Percentiles rank a stretch among this genome's conserved stretches.
These are phyloP conservation scores for Xylariaceae sp. DNA, from an alignment of 2,329 filamentous ascomycete species.

Conservation along the genomic window DNA sequence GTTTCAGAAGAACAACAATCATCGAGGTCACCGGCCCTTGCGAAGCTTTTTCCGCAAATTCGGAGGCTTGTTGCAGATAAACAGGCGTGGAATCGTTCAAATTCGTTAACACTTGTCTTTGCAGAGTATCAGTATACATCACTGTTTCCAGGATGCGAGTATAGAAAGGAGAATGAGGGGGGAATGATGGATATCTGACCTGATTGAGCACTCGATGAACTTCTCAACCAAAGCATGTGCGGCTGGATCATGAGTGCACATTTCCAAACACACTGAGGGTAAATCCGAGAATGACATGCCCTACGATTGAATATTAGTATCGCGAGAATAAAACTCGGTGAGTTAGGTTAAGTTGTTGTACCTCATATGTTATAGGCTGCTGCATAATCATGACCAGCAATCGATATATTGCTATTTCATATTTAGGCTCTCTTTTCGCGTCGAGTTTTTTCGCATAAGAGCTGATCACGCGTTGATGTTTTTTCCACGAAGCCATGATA, in stretches of 20 bases:
- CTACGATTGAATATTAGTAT: constrained; percentile 12
- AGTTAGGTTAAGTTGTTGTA: constrained; percentile 19
- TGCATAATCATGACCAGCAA: constrained; percentile 28
- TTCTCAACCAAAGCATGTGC: constrained; percentile 21
- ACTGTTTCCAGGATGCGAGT: neutral
- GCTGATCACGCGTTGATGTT: constrained; percentile 20
- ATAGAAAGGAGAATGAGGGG: constrained; percentile 7
- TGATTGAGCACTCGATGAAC: constrained; percentile 26
- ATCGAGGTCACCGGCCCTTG: constrained; percentile 6
- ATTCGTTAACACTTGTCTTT: constrained; percentile 26
- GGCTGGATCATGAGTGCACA: constrained; percentile 13
- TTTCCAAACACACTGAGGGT: constrained; percentile 21
- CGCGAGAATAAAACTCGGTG: neutral
- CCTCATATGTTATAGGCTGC: constrained; percentile 32
- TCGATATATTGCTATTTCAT: constrained; percentile 22
- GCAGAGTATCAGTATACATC: constrained; percentile 9
- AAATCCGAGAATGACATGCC: constrained; percentile 30
- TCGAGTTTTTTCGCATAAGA: constrained; percentile 16
- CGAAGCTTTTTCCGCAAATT: constrained; percentile 19
- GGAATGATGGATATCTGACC: constrained; percentile 17
- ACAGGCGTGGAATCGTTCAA: constrained; percentile 20
- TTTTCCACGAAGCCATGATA: constrained; percentile 32
- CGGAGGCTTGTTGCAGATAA: constrained; percentile 24
- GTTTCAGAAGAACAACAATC: constrained; percentile 26
- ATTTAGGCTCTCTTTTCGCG: constrained; percentile 20